A percentile compares a stretch with the other conserved stretches of the same genome.
phyloP scores from a whole-genome alignment of 1,139 yeast genomes.

The Protomyces lactucae-debilis region DNA sequence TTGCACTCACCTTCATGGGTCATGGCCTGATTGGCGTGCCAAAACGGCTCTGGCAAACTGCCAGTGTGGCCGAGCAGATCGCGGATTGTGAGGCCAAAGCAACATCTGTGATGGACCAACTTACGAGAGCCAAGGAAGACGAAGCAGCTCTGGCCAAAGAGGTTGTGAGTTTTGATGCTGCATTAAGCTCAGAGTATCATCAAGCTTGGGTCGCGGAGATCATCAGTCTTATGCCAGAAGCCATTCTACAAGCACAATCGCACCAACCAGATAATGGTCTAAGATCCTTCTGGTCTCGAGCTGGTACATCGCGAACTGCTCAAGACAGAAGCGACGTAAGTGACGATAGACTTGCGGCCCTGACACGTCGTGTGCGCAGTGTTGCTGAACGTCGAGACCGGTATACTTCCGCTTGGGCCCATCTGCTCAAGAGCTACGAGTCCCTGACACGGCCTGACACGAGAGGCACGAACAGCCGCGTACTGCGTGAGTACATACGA shows the following conservation, averaged over 20 bases:
- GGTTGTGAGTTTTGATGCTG: constrained; percentile 48
- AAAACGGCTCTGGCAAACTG: constrained; percentile 45
- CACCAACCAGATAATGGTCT: constrained; percentile 1
- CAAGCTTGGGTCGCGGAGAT: constrained; percentile 43
- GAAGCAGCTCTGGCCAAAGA: constrained; percentile 63
- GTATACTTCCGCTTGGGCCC: constrained; percentile 37
- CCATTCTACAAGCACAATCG: constrained; percentile 2
- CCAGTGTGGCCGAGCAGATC: constrained; percentile 35
- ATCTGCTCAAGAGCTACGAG: constrained; percentile 39
- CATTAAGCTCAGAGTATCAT: constrained; percentile 40
- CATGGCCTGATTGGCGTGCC: constrained; percentile 69
- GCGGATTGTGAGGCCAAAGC: constrained; percentile 52
- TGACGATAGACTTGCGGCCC: constrained; percentile 35
- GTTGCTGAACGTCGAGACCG: constrained; percentile 31
- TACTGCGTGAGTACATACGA: constrained; percentile 42
- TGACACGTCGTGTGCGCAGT: constrained; percentile 34
- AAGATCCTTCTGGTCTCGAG: constrained; percentile 33
- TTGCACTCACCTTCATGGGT: constrained; percentile 81
- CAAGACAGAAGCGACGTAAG: constrained; percentile 25
- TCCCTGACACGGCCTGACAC: constrained; percentile 24
- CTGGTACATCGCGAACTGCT: background rate
- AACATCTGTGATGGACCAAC: constrained; percentile 54
- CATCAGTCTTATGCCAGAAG: constrained; percentile 34
- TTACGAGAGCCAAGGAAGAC: constrained; percentile 60
- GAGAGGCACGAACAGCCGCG: constrained; percentile 42